phyloP scores from a whole-genome alignment of 768 basidiomycete species.

The Leccinum rimulosum region DNA sequence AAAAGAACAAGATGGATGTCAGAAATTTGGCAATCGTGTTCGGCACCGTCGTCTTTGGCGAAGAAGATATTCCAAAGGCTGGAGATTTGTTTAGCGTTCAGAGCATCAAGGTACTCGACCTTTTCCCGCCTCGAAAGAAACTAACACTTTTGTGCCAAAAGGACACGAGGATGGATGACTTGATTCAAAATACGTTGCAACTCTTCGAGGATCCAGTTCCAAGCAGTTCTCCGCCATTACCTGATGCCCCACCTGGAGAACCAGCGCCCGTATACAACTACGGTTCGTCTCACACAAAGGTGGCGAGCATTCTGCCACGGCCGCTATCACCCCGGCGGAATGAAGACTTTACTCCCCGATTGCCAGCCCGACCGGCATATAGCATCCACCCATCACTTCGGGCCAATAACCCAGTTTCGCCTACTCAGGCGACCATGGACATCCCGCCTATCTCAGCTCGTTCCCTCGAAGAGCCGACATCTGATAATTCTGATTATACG shows the following conservation, averaged over 20 bases:
- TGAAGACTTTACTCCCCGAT: conserved; percentile 71
- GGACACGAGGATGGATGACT: conserved; percentile 80
- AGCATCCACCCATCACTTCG: conserved; percentile 81
- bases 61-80: conserved; percentile 82
- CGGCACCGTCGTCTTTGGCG: conserved; percentile 85
- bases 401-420: conserved; percentile 44
- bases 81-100: conserved; percentile 78
- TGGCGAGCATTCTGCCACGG: conserved; percentile 45
- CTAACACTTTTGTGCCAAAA: conserved; percentile 23
- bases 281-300: conserved; percentile 69
- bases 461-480: conserved; percentile 21
- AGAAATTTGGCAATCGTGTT: conserved; percentile 93
- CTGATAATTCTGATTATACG: conserved; percentile 9
- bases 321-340: conserved; percentile 28
- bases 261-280: conserved; percentile 54
- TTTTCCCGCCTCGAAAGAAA: conserved; percentile 33
- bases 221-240: conserved; percentile 63
- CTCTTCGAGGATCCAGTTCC: conserved; percentile 60
- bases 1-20: conserved; percentile 91
- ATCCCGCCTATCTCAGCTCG: conserved; percentile 30
- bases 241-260: conserved; percentile 70
- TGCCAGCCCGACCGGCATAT: conserved; percentile 63
- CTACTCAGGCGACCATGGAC: conserved; percentile 40
- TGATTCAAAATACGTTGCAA: conserved; percentile 66
- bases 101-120: conserved; percentile 57